Percentiles rank a stretch among this genome's conserved stretches.
phyloP scores from a whole-genome alignment of 768 basidiomycete species.

The Phanerochaete carnosa region DNA sequence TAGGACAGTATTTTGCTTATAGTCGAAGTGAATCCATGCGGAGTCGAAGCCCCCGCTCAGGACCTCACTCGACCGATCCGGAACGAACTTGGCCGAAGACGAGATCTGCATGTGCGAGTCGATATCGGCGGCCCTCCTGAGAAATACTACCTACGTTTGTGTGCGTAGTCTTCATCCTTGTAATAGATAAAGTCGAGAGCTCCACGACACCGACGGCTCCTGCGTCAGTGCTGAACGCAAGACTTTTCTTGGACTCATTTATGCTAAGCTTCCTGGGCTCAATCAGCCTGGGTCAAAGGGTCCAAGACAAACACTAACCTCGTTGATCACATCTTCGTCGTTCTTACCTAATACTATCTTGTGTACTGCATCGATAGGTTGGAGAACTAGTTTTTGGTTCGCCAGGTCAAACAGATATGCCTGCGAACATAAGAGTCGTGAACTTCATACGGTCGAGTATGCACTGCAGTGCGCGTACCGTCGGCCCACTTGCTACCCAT shows the following conservation, averaged over 20 bases:
- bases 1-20: constrained; percentile 48
- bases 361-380: constrained; percentile 44
- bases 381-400: constrained; percentile 50
- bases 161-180: constrained; percentile 60
- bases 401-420: constrained; percentile 43
- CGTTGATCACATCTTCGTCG: constrained; percentile 62
- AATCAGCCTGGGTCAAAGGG: constrained; percentile 1
- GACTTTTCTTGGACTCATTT: constrained; percentile 44
- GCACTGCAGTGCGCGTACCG: constrained; percentile 32
- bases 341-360: constrained; percentile 39
- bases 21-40: constrained; percentile 65
- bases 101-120: constrained; percentile 53
- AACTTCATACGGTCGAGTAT: no score
- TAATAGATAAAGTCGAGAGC: constrained; percentile 43
- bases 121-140: background rate
- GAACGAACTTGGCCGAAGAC: constrained; percentile 66
- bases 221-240: constrained; percentile 71
- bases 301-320: constrained; percentile 43
- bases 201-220: constrained; percentile 69
- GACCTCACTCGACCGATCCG: constrained; percentile 65
- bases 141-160: constrained; percentile 46
- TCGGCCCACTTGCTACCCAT: constrained; percentile 66
- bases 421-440: constrained; percentile 13
- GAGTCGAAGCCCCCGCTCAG: constrained; percentile 80
- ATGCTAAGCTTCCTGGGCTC: constrained; percentile 56